Evolutionary conservation across 108 stramenopile genomes (phyloP), one percentile per base, ranked within the genome.

Genomic region (Chaetoceros muelleri): DNA sequence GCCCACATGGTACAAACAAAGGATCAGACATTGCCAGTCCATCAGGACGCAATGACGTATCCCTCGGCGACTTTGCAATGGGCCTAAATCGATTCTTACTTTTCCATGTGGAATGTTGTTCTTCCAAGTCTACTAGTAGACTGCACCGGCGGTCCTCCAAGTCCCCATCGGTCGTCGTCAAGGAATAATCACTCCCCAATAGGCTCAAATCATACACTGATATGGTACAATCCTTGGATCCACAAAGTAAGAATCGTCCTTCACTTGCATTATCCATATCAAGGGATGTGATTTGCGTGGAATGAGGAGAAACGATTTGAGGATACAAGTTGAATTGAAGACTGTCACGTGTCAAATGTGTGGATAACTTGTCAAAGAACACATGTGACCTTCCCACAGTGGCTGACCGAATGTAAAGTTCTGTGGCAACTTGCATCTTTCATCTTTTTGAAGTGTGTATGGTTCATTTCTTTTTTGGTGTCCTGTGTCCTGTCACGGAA

Each of bases 231-330:
- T 85, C 83, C 0, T 50, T 58, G 8, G 74, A 74, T 46, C 83
- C 87, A 8, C 82, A 75, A 23, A 89, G 57, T 10, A 89, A 59
- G 75, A 81, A 85, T 49, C 87, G 67, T 8, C 62, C 61, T 17
- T 58, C 55, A 25, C 3, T 44, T 5, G 34, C 5, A 2, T 26
- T 24, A 28, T 73, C 69, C 22, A 72, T 49, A 17, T 57, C 16
- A 30, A 60, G 47, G 21, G 28, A 27, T 50, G 48, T 16, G 16
- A 60, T 50, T 13, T 3, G 19, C 16, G 10, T 13, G 16, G 24
- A n/a, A 28, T 60, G 59, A 22, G 59, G 28, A 3, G 59, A 50
- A 13, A 30, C 25, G 10, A 60, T 31, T 20, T 60, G 59, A 3
- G 44, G 28, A 27, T 57, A 40, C 13, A 40, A 13, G 13, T 40